phyloP scores from a whole-genome alignment of 352 stramenopile species.

The Phytopythium montanum region DNA sequence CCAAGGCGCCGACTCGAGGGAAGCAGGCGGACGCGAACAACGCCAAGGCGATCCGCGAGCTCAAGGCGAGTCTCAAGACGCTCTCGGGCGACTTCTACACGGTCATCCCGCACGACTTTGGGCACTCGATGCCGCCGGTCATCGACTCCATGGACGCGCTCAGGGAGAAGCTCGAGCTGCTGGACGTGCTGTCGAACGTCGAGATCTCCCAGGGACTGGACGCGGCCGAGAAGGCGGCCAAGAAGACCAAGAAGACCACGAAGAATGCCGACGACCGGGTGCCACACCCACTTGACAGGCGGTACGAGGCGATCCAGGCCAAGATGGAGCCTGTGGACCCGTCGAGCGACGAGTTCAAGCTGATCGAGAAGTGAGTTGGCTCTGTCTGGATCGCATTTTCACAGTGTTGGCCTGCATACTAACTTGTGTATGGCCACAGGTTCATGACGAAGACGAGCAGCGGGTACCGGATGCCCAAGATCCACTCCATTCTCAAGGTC shows the following conservation, averaged over 20 bases:
- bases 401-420: too few species aligned
- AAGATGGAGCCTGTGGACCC: slow-evolving; percentile 41
- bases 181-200: slow-evolving; percentile 58
- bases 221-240: slow-evolving; percentile 22
- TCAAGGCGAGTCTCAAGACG: slow-evolving; percentile 37
- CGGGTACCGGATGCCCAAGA: slow-evolving; percentile 17
- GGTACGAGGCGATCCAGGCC: slow-evolving; percentile 53
- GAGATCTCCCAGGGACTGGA: slow-evolving; percentile 62
- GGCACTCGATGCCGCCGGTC: slow-evolving; percentile 39
- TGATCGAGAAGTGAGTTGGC: slow-evolving; percentile 58
- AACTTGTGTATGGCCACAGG: slow-evolving; percentile 8
- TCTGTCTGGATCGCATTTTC: too few species aligned
- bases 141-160: slow-evolving; percentile 51
- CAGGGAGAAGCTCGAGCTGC: slow-evolving; percentile 56
- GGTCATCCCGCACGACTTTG: slow-evolving; percentile 72
- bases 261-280: background rate
- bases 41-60: slow-evolving; percentile 9
- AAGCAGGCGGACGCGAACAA: slow-evolving; percentile 14
- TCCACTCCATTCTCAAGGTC: slow-evolving; percentile 59
- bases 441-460: slow-evolving; percentile 53
- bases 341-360: slow-evolving; percentile 38
- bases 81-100: slow-evolving; percentile 71
- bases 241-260: slow-evolving; percentile 5
- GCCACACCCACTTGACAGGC: slow-evolving; percentile 44
- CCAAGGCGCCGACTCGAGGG: background rate